Base-by-base conservation (phyloP, 768 basidiomycete genomes). In the Naematelia aurantialba region DNA sequence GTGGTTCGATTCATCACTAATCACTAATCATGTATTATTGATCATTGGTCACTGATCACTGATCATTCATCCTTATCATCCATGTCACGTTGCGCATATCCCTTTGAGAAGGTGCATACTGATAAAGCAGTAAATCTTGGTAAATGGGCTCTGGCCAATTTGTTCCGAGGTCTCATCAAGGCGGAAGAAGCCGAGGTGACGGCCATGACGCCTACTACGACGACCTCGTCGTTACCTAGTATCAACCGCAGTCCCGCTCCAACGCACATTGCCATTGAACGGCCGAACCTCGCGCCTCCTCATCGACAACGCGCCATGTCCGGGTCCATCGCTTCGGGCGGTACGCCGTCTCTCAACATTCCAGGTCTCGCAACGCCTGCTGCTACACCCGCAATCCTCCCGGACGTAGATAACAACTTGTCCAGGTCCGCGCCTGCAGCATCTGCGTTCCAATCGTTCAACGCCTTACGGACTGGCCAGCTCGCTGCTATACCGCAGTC, bases 121-220 rank as follows among this genome's bases (percentile, higher is more conserved):
- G 19, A 46, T 30, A 17, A 12, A 5, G 0, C 62, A 96, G 92
- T 94, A 64, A 94, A 93, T 74, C 80, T 94, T 46, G 92, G 90
- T 0, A 93, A 89, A 78, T 93, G 91, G 89, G 84, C 90, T 1
- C 77, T 94, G 21, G 83, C 87, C 26, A 94, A 93, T 73, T 78
- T 96, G 13, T 96, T 94, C 76, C 72, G 84, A 29, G 85, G 67
- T 10, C 55, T 76, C 31, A 70, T 76, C 65, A 70, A 69, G 50
- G 75, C 74, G 5, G 75, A 76, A 58, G 70, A 68, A 44, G 45
- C 42, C 13, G 73, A 72, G 47, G 62, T 71, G 3, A 24, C 19
- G 0, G 56, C 67, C 13, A 27, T 25, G 11, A 61, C 62, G 4
- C 65, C 67, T 13, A 54, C 55, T 21, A 30, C 60, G 0, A 58